Evolutionary conservation across 768 basidiomycete species (phyloP).

Genomic region (Xerocomellus intermedius): DNA sequence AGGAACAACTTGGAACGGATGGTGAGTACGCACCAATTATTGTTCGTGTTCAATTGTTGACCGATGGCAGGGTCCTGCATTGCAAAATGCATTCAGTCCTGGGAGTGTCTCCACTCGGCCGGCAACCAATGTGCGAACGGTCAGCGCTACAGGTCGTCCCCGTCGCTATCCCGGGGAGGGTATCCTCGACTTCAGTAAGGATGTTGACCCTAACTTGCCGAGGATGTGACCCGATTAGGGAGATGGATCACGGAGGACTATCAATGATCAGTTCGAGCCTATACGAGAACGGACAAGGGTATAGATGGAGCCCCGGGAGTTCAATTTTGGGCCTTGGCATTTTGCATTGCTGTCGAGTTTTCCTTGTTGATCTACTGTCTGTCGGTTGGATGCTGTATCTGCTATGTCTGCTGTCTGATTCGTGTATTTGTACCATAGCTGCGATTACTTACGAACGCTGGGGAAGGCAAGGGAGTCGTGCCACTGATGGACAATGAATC

Average conservation of each 20-base stretch:
- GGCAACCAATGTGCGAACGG: background rate
- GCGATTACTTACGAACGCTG: background rate
- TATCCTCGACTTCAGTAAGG: conserved; percentile 8
- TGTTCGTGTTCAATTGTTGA: background rate
- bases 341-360: background rate
- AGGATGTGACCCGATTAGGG: background rate
- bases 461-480: background rate
- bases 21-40: conserved; percentile 2
- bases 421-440: background rate
- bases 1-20: background rate
- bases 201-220: background rate
- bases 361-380: background rate
- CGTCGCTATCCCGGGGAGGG: conserved; percentile 17
- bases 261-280: background rate
- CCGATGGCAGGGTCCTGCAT: background rate
- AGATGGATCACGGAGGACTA: background rate
- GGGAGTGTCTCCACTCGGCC: background rate
- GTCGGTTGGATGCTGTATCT: no score
- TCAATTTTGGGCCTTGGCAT: background rate
- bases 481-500: background rate
- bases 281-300: background rate
- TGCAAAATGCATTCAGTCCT: background rate
- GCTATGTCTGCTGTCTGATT: background rate
- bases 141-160: conserved; percentile 3
- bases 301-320: background rate